Base-by-base conservation (phyloP, 345 rosid genomes). In the Xanthoceras sorbifolium region DNA sequence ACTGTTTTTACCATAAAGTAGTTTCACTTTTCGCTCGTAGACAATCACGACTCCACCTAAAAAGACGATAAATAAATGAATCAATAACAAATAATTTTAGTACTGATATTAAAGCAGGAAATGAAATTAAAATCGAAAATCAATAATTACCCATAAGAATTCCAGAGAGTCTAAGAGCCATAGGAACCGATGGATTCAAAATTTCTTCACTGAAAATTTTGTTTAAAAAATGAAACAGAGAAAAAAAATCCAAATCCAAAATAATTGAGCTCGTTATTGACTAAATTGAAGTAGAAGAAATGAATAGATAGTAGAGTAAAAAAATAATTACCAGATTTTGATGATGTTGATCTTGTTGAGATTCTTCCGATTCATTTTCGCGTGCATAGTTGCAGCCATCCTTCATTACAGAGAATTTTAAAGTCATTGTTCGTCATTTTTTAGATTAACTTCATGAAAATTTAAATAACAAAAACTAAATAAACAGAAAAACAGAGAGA, bases 21-120 rank as follows among this genome's bases (percentile, higher is more conserved):
- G 89, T 77, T 90, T 90, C 82, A 96, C 98, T 90, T 93, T 93
- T 79, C 90, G 83, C 83, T 96, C 93, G 22, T 91, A 96, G n/a
- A 96, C 94, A 74, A 93, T 93, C 48, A 92, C 98, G 42, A 96
- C 97, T 50, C 98, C 98, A 75, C 98, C 99, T 92, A 81, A 72
- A n/a, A 64, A 20, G 22, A 44, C 28, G 14, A 29, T 9, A 44
- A 65, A 76, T 9, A 26, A 71, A 40, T 14, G 70, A 28, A 28
- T 44, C 32, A 12, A 32, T 6, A 18, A 68, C 31, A 67, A 77
- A 38, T 0, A 38, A 6, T 8, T 6, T 8, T 38, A 38, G 7
- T 61, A 42, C 71, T 60, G 61, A 67, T 14, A 32, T 9, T 29
- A n/a, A 22, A 64, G 46, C 69, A 20, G 69, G 20, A 2, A 48